Percentiles rank a stretch among this genome's conserved stretches.
These are phyloP conservation scores for Emergomyces pasteurianus DNA, from an alignment of 2,329 filamentous ascomycete genomes.

Conservation along the genomic window DNA sequence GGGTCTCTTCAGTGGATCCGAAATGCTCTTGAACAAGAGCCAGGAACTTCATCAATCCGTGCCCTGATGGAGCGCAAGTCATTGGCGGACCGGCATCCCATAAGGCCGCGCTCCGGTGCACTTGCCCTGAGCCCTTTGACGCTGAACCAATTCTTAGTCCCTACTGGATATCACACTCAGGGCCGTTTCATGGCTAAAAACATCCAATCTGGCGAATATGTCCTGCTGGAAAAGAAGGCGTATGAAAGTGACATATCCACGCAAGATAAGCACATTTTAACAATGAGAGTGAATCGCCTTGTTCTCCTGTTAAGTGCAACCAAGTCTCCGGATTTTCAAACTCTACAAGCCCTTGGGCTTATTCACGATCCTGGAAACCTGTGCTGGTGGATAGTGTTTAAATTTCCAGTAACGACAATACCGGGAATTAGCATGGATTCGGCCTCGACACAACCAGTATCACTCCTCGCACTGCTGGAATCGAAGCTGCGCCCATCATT, in stretches of 20 bases:
- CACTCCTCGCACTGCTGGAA: not conserved
- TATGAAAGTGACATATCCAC: not conserved
- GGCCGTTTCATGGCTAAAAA: not conserved
- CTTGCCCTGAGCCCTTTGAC: not conserved
- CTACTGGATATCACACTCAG: not conserved
- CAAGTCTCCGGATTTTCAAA: not conserved
- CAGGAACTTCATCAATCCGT: not conserved
- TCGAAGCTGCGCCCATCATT: not conserved
- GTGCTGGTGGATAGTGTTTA: slow-evolving; percentile 2
- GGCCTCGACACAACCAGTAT: not conserved
- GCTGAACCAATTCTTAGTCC: not conserved
- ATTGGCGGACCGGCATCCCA: not conserved
- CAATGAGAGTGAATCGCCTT: not conserved
- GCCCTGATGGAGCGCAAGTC: not conserved
- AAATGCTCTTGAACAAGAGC: not conserved
- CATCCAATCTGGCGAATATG: not conserved
- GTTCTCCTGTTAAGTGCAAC: not conserved
- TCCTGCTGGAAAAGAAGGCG: not conserved
- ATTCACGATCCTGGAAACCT: slow-evolving; percentile 1
- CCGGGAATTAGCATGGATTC: not conserved
- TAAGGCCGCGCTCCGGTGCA: not conserved
- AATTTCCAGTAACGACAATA: not conserved
- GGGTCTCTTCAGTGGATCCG: not conserved
- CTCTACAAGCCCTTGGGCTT: not conserved
- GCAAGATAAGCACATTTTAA: not conserved